Evolutionary conservation across 768 basidiomycete genomes (phyloP).

Genomic region (Amanita fuliginea): DNA sequence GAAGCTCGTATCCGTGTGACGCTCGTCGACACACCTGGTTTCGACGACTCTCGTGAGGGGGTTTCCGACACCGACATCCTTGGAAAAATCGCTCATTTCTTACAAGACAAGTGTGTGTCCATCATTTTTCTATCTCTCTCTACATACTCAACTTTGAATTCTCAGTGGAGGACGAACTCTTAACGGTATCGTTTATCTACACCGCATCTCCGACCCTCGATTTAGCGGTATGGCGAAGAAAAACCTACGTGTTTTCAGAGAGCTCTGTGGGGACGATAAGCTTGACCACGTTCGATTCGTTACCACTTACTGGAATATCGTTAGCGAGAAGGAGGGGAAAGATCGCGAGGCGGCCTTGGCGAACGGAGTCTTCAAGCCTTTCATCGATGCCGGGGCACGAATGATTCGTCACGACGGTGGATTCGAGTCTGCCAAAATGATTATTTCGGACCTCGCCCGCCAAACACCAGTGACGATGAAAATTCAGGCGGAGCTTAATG

Average conservation of each 20-base stretch:
- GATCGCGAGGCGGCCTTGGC: too few species aligned
- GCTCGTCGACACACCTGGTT: conserved; percentile 34
- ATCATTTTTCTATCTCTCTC: not conserved
- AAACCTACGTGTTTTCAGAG: conserved; percentile 35
- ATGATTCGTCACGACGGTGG: conserved; percentile 27
- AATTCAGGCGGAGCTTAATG: conserved; percentile 13
- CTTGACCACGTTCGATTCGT: too few species aligned
- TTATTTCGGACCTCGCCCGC: conserved; percentile 20
- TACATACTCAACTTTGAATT: not conserved
- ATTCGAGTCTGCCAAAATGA: conserved; percentile 17
- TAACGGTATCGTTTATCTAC: conserved; percentile 30
- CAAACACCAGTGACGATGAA: conserved; percentile 6
- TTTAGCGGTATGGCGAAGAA: conserved; percentile 28
- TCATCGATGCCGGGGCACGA: conserved; percentile 27
- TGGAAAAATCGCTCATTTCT: conserved; percentile 18
- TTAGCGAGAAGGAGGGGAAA: too few species aligned
- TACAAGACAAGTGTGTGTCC: conserved; percentile 10
- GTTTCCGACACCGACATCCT: conserved; percentile 24
- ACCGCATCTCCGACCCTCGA: conserved; percentile 27
- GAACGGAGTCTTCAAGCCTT: conserved; percentile 21
- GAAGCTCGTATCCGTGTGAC: conserved; percentile 11
- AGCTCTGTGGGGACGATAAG: conserved; percentile 29
- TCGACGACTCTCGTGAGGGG: conserved; percentile 22
- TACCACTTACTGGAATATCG: too few species aligned
- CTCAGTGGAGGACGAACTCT: conserved; percentile 15